A percentile compares a stretch with the other conserved stretches of the same genome.
Evolutionary conservation across 1,284 basidiomycete genomes (phyloP).

Genomic region (Ustilago vetiveriae): DNA sequence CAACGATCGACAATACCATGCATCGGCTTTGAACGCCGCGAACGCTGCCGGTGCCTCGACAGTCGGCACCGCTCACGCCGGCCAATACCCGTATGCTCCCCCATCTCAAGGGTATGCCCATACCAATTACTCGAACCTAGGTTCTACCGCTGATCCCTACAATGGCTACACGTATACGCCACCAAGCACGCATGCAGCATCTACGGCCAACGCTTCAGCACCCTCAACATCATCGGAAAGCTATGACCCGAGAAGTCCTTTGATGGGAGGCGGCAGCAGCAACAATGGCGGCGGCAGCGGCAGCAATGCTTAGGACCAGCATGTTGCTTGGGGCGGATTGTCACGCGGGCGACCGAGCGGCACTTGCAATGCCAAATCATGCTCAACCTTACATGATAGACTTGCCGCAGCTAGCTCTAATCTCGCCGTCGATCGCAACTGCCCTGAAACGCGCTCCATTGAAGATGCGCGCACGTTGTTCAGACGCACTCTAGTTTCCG

Average conservation of each 20-base stretch:
- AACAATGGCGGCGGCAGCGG: too few species aligned
- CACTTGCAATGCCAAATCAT: too few species aligned
- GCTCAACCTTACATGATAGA: too few species aligned
- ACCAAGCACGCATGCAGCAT: slow-evolving; percentile 6
- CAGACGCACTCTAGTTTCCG: too few species aligned
- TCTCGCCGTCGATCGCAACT: too few species aligned
- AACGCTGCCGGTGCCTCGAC: too few species aligned
- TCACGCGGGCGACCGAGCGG: too few species aligned
- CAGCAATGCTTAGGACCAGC: slow-evolving; percentile 7
- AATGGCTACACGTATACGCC: slow-evolving; percentile 20
- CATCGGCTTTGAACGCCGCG: slow-evolving; percentile 1
- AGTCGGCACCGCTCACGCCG: neutral
- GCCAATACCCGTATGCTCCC: slow-evolving; percentile 9
- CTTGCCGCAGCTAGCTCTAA: too few species aligned
- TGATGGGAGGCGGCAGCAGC: slow-evolving; percentile 13
- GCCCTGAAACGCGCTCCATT: too few species aligned
- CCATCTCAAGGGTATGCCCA: slow-evolving; percentile 11
- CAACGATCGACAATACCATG: slow-evolving; percentile 8
- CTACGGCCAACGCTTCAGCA: slow-evolving; percentile 6
- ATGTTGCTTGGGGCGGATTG: neutral
- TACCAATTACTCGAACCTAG: slow-evolving; percentile 7
- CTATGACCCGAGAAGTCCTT: slow-evolving; percentile 40
- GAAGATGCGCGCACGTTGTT: too few species aligned
- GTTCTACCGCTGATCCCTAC: slow-evolving; percentile 18
- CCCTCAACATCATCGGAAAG: slow-evolving; percentile 16